Base-by-base conservation (phyloP, 371 early-diverging fungal species). In the Smittium culicis region DNA sequence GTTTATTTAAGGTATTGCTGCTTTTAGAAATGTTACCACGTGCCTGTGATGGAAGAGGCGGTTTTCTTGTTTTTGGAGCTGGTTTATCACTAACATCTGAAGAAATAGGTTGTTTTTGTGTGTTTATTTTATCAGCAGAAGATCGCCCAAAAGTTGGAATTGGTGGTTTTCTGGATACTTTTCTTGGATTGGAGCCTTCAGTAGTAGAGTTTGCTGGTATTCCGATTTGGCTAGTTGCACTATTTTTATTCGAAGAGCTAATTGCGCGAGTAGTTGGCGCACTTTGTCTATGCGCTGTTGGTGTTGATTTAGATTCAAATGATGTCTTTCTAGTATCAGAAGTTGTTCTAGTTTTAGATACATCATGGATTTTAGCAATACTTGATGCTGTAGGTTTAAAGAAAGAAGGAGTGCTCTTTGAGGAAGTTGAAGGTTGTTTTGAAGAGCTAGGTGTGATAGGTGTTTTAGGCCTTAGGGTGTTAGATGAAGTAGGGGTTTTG, bases 101-200 rank as follows among this genome's bases (percentile, higher is more conserved):
- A 45, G 20, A 11, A 32, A n/a, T 5, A 11, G 5, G 28, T 32
- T 59, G 30, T 5, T 59, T 59, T 11, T 5, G 16, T 5, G 60
- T 5, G 60, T 5, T 59, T 27, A 11, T 59, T 25, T 27, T 32
- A 27, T 11, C 16, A 16, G 60, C 60, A 59, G 60, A 29, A n/a
- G 60, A 29, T 5, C 60, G 28, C 5, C 30, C 28, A 25, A 59
- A 59, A 27, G 28, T 59, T 5, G 60, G 60, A 16, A 59, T 29
- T 59, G 60, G 30, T 5, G 60, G 60, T 59, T 59, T 59, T 59
- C 60, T 5, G 25, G 32, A 27, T 59, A 59, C 60, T 59, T 59
- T 59, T 27, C 30, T 32, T 5, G 25, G 11, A 14, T 5, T 32
- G n/a, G 30, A 5, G 25, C 11, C 25, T 5, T 29, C 60, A 29